phyloP scores from a whole-genome alignment of 768 basidiomycete genomes.

The Obba rivulosa region DNA sequence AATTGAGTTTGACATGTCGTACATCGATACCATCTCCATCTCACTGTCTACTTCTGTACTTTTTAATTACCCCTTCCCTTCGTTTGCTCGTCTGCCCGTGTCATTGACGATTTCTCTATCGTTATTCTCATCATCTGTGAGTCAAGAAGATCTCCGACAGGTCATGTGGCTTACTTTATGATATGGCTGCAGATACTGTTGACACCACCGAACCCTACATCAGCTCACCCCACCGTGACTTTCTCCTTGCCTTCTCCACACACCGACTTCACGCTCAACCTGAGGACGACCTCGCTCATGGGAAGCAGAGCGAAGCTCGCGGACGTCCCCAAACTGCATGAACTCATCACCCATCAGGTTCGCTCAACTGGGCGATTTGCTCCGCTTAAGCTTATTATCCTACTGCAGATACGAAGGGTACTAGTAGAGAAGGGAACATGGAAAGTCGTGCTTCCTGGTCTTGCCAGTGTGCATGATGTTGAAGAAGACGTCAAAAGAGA shows the following conservation, averaged over 20 bases:
- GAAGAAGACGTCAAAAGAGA: slow-evolving; percentile 27
- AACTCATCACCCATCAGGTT: slow-evolving; percentile 85
- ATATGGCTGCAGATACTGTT: slow-evolving; percentile 46
- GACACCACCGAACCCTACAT: slow-evolving; percentile 53
- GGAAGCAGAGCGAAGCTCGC: slow-evolving; percentile 97
- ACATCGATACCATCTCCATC: slow-evolving; percentile 78
- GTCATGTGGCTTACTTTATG: slow-evolving; percentile 2
- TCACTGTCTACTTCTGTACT: slow-evolving; percentile 79
- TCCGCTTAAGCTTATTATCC: slow-evolving; percentile 16
- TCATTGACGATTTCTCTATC: slow-evolving; percentile 76
- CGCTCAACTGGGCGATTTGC: slow-evolving; percentile 48
- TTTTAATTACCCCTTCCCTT: slow-evolving; percentile 80
- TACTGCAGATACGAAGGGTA: slow-evolving; percentile 23
- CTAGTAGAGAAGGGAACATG: slow-evolving; percentile 46
- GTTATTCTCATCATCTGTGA: slow-evolving; percentile 63
- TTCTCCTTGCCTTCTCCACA: slow-evolving; percentile 63
- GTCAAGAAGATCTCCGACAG: no score
- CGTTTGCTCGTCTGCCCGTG: slow-evolving; percentile 78
- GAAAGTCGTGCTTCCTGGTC: slow-evolving; percentile 64
- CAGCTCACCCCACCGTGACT: slow-evolving; percentile 52
- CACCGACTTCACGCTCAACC: slow-evolving; percentile 72
- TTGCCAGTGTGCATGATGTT: slow-evolving; percentile 34
- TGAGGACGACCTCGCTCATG: slow-evolving; percentile 87
- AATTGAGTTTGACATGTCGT: slow-evolving; percentile 79
- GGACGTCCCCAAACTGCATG: slow-evolving; percentile 95